These are phyloP conservation scores for Dryas drummondii DNA, from an alignment of 306 rosid species.

Conservation along the genomic window DNA sequence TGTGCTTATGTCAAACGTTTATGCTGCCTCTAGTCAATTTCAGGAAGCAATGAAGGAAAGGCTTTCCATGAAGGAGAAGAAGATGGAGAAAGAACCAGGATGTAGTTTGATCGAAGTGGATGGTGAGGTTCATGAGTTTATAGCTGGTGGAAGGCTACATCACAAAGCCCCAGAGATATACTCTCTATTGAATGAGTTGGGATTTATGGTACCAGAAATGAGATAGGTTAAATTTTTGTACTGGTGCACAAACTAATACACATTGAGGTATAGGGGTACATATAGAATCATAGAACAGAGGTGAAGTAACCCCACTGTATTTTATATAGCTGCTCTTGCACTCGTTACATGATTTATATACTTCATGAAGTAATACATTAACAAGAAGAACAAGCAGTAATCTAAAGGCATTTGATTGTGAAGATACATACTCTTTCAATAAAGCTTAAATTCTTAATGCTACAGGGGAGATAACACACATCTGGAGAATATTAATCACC, in stretches of 20 bases:
- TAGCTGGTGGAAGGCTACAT: constrained; percentile 69
- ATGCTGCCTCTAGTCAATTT: constrained; percentile 52
- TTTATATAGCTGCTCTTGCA: not conserved
- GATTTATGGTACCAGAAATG: constrained; percentile 17
- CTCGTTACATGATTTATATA: constrained; percentile 9
- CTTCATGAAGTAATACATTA: constrained; percentile 1
- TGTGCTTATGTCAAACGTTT: constrained; percentile 72
- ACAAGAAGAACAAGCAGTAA: constrained; percentile 4
- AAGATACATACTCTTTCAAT: constrained; percentile 4
- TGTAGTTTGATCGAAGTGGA: constrained; percentile 79
- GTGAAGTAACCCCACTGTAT: not conserved
- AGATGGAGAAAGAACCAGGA: constrained; percentile 75
- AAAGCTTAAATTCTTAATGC: constrained; percentile 14
- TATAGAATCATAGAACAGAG: not conserved
- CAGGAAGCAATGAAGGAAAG: constrained; percentile 62
- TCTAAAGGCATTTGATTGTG: not conserved
- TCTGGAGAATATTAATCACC: constrained; percentile 13
- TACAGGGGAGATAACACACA: not conserved
- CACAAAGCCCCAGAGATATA: constrained; percentile 62
- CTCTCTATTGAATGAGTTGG: constrained; percentile 44
- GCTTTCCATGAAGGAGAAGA: constrained; percentile 60
- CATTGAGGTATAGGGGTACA: not conserved
- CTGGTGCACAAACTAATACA: not conserved
- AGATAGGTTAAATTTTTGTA: not conserved
- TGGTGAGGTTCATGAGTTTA: constrained; percentile 77